These are phyloP conservation scores for Arachis stenosperma DNA, from an alignment of 306 rosid genomes.

Conservation along the genomic window DNA sequence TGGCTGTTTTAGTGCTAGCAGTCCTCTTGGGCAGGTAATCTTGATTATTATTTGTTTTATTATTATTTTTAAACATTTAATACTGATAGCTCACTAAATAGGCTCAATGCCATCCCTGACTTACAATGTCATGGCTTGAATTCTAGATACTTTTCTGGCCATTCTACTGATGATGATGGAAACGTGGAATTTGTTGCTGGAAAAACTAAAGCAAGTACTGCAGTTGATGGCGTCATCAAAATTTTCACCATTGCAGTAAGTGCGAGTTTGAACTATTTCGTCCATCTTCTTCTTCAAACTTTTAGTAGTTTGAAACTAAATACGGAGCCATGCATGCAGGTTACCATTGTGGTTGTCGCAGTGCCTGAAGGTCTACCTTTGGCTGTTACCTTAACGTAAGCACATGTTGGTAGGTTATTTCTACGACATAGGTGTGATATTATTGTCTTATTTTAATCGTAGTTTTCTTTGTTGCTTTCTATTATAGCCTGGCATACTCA, in stretches of 20 bases:
- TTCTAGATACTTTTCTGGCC: conserved; percentile 81
- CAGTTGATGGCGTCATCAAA: conserved; percentile 72
- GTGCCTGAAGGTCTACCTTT: conserved; percentile 99
- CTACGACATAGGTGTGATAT: conserved; percentile 17
- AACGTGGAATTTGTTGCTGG: conserved; percentile 51
- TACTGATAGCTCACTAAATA: conserved; percentile 14
- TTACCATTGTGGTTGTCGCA: conserved; percentile 98
- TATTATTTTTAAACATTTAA: background rate
- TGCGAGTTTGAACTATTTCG: conserved; percentile 38
- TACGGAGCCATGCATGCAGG: conserved; percentile 72
- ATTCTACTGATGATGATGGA: conserved; percentile 57
- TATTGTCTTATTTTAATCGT: conserved; percentile 35
- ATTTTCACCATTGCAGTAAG: conserved; percentile 94
- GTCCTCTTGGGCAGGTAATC: conserved; percentile 83
- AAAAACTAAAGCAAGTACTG: conserved; percentile 56
- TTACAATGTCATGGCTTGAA: conserved; percentile 36
- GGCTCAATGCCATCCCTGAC: conserved; percentile 36
- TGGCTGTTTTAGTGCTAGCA: conserved; percentile 78
- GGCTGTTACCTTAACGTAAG: conserved; percentile 98
- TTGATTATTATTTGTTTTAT: conserved; percentile 8
- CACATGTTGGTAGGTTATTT: conserved; percentile 32
- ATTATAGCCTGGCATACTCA: conserved; percentile 88
- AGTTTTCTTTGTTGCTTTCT: conserved; percentile 34
- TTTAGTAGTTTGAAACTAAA: conserved; percentile 37
- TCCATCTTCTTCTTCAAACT: background rate